These are phyloP conservation scores for Geranomyces michiganensis DNA, from an alignment of 192 early-diverging fungal genomes.

Conservation along the genomic window DNA sequence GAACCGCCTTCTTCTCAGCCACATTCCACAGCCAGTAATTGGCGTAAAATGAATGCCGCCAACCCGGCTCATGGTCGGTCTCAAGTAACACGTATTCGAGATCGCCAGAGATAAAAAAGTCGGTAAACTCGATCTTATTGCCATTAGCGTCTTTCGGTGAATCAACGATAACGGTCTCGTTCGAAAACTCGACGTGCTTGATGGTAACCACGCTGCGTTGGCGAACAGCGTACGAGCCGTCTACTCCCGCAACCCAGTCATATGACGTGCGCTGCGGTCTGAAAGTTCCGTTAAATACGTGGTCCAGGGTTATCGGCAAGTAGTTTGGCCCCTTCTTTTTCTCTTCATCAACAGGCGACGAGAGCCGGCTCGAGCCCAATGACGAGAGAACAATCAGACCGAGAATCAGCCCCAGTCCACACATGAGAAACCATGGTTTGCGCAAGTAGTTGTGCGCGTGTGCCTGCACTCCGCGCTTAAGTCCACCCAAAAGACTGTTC, in stretches of 20 bases:
- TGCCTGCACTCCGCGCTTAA: not conserved
- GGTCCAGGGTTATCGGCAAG: conserved; percentile 14
- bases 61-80: conserved; percentile 66
- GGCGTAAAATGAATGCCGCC: conserved; percentile 83
- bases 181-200: conserved; percentile 34
- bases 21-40: conserved; percentile 81
- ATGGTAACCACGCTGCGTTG: conserved; percentile 11
- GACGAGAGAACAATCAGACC: conserved; percentile 30
- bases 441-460: conserved; percentile 15
- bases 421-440: conserved; percentile 32
- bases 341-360: not conserved
- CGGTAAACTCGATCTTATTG: conserved; percentile 16
- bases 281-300: conserved; percentile 23
- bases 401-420: conserved; percentile 25
- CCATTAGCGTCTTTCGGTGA: conserved; percentile 19
- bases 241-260: conserved; percentile 6
- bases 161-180: conserved; percentile 30
- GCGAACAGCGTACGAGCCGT: conserved; percentile 22
- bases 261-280: not conserved
- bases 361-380: conserved; percentile 12
- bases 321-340: not conserved
- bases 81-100: conserved; percentile 76
- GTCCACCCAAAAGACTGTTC: conserved; percentile 7
- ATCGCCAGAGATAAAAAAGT: conserved; percentile 75
- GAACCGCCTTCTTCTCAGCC: conserved; percentile 55